Evolutionary conservation across 805 yeast genomes (phyloP).

Genomic region (Yarrowia sp.): DNA sequence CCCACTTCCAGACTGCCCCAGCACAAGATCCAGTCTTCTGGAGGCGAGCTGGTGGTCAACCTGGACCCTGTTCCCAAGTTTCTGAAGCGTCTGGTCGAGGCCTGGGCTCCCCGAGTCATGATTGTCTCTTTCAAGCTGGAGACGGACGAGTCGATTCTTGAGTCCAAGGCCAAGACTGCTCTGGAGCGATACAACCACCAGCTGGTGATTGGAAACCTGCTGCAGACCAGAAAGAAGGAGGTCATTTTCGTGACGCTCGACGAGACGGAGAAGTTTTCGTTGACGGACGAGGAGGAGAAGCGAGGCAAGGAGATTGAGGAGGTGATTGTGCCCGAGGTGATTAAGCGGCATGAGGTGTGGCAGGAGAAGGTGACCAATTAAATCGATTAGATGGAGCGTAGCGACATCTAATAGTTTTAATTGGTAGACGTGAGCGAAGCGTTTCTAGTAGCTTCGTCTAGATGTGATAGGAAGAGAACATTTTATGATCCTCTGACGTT

Average conservation of each 20-base stretch:
- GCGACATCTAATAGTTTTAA: too few relatives aligned
- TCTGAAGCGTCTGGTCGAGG: slow-evolving; percentile 81
- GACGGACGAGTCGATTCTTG: slow-evolving; percentile 75
- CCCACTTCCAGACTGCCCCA: slow-evolving; percentile 87
- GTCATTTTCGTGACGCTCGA: slow-evolving; percentile 80
- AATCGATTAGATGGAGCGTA: background rate
- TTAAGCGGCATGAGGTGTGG: slow-evolving; percentile 69
- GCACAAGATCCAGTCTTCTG: slow-evolving; percentile 90
- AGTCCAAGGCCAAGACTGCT: slow-evolving; percentile 79
- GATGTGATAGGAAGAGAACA: too few relatives aligned
- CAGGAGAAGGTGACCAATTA: slow-evolving; percentile 49
- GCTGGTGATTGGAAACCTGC: slow-evolving; percentile 88
- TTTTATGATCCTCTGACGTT: too few relatives aligned
- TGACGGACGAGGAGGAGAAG: slow-evolving; percentile 54
- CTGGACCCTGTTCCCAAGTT: slow-evolving; percentile 97
- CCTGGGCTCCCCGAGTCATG: slow-evolving; percentile 96
- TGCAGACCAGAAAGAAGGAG: slow-evolving; percentile 86
- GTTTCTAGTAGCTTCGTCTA: too few relatives aligned
- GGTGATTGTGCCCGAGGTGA: slow-evolving; percentile 78
- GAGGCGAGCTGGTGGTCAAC: slow-evolving; percentile 80
- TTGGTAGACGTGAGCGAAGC: too few relatives aligned
- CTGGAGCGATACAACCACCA: slow-evolving; percentile 88
- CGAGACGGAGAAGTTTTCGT: slow-evolving; percentile 46
- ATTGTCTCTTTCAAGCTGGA: slow-evolving; percentile 93
- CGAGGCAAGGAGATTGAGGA: slow-evolving; percentile 73